These are phyloP conservation scores for Gryganskiella cystojenkinii DNA, from an alignment of 192 early-diverging fungal species.

Conservation along the genomic window DNA sequence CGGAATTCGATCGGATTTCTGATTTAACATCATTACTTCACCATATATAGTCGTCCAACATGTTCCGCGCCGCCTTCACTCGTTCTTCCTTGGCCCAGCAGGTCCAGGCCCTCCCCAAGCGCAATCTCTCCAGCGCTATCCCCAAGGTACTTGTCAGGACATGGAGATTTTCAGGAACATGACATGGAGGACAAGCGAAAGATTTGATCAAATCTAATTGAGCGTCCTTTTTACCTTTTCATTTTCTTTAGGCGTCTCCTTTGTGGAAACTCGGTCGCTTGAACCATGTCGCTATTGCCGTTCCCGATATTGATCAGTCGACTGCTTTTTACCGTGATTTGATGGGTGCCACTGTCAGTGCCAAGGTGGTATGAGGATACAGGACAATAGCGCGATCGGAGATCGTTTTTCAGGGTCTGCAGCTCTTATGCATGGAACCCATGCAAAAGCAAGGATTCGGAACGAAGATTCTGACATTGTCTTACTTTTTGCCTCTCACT, in stretches of 20 bases:
- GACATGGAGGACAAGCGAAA: neutral
- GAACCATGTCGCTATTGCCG: conserved; percentile 88
- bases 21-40: no score
- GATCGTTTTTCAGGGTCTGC: neutral
- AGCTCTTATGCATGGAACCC: no score
- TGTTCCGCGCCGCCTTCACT: conserved; percentile 36
- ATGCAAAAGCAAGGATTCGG: neutral
- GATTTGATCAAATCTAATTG: neutral
- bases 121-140: conserved; percentile 34
- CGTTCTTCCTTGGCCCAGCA: conserved; percentile 22
- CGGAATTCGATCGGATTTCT: no score
- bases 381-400: neutral
- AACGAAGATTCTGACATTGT: neutral
- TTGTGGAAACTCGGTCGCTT: conserved; percentile 79
- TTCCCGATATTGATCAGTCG: conserved; percentile 78
- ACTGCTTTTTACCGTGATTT: conserved; percentile 76
- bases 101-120: conserved; percentile 11
- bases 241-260: conserved; percentile 22
- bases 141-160: no score
- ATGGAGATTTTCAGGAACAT: neutral
- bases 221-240: no score
- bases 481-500: neutral
- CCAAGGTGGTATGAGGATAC: conserved; percentile 61
- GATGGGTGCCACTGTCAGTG: conserved; percentile 77
- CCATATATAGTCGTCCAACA: no score